Percentiles rank a stretch among this genome's conserved stretches.
These are phyloP conservation scores for Fusarium virguliforme DNA, from an alignment of 2,329 filamentous ascomycete species.

Conservation along the genomic window DNA sequence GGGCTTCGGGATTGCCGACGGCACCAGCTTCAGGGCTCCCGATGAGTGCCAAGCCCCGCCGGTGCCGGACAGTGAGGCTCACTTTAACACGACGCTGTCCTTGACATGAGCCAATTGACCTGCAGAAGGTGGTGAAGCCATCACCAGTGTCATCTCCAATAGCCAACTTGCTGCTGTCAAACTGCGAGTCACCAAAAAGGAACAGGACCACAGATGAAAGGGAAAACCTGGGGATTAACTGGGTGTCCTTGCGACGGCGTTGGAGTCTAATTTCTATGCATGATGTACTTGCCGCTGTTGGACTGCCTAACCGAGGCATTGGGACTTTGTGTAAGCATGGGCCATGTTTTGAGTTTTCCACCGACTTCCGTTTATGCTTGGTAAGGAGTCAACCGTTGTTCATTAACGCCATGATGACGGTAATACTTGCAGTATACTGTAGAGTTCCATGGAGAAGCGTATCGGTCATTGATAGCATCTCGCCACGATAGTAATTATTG, in stretches of 20 bases:
- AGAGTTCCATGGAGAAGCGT: not conserved
- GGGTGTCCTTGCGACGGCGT: not conserved
- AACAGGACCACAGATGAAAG: not conserved
- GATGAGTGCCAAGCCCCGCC: not conserved
- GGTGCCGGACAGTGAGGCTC: not conserved
- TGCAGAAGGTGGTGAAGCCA: not conserved
- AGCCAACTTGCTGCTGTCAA: not conserved
- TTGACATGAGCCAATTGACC: not conserved
- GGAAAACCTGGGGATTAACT: not conserved
- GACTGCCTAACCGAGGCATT: not conserved
- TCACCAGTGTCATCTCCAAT: not conserved
- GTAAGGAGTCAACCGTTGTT: not conserved
- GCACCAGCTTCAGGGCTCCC: not conserved
- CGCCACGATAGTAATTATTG: not conserved
- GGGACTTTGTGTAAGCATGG: not conserved
- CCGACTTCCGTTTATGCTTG: not conserved
- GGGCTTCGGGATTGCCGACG: not conserved
- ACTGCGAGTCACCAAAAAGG: not conserved
- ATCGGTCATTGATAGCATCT: not conserved
- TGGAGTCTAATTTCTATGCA: not conserved
- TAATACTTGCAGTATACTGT: not conserved
- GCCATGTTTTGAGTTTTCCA: not conserved
- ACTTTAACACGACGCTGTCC: not conserved
- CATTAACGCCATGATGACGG: conserved; percentile 1
- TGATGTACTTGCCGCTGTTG: not conserved